Evolutionary conservation across 2,329 filamentous ascomycete genomes (phyloP), one percentile per base, ranked within the genome.

Genomic region (Calonectria pseudoturangicola): DNA sequence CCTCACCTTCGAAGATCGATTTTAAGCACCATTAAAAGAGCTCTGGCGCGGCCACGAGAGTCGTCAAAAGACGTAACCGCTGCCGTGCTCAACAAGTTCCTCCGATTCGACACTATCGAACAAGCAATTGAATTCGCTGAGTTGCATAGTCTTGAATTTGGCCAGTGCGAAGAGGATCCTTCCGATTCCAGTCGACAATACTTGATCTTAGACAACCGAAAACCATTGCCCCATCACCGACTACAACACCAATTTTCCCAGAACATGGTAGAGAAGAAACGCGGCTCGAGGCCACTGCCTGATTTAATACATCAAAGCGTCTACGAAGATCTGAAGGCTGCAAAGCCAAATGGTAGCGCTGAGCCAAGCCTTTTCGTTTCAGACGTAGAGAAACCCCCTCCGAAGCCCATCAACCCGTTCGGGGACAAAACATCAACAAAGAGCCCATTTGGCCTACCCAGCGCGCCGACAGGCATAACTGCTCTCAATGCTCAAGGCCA

Each of bases 71-170:
- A 93, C 74, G 87, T 93, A 56, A 92, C 90, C 0, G 87, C 90
- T 0, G 81, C 85, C 0, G 87, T 87, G 6, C 82, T 93, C 30
- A 92, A 92, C 77, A 83, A 82, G 10, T 89, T 90, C 73, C 84
- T 93, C n/a, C 86, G 87, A 18, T 95, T 95, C 75, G 94, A 95
- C 74, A 91, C 89, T 0, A 88, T 93, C 69, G 83, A 89, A 39
- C 91, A 95, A 71, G 92, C 94, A 10, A 86, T 93, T 18, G 86
- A 88, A 1, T 92, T 95, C 81, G 91, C 91, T 0, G 87, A 90
- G 76, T 83, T 88, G n/a, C 89, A 92, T 70, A 87, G 86, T 10
- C 84, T 93, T 36, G 83, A 86, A 27, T 92, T 92, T 66, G 83
- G 87, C 1, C 73, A 81, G 39, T 82, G 83, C 33, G 79, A 81